Evolutionary conservation across 345 rosid species (phyloP).

Genomic region (Limnanthes douglasii): DNA sequence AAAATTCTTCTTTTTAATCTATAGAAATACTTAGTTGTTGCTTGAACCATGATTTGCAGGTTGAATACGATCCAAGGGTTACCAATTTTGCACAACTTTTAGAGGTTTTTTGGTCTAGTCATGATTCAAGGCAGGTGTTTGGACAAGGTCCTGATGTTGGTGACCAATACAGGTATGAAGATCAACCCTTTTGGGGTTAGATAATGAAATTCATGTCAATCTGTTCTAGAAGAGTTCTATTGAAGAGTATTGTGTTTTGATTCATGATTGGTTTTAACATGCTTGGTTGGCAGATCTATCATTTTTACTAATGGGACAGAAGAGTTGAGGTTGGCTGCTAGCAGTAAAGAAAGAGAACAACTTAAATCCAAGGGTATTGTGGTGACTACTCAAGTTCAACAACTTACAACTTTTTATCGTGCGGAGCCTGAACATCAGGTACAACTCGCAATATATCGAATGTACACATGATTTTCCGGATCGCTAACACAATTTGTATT

Average conservation of each 20-base stretch:
- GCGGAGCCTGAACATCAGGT: conserved; percentile 99
- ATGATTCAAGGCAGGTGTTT: conserved; percentile 83
- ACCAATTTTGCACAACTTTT: conserved; percentile 52
- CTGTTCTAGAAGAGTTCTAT: neutral
- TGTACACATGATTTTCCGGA: too few species aligned
- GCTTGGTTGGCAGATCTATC: conserved; percentile 36
- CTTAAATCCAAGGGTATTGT: conserved; percentile 48
- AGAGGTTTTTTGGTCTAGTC: conserved; percentile 87
- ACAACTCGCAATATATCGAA: too few species aligned
- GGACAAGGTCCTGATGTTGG: conserved; percentile 99
- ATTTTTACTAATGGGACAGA: conserved; percentile 78
- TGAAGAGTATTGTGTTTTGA: neutral
- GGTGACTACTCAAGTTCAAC: conserved; percentile 79
- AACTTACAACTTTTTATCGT: conserved; percentile 41
- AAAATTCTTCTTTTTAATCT: too few species aligned
- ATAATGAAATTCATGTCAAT: too few species aligned
- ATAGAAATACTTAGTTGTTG: too few species aligned
- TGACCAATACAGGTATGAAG: conserved; percentile 60
- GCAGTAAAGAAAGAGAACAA: conserved; percentile 81
- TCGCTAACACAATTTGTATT: too few species aligned
- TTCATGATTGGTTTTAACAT: neutral
- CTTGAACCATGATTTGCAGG: conserved; percentile 22
- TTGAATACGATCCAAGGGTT: conserved; percentile 68
- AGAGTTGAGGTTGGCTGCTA: conserved; percentile 57
- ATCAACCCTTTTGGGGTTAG: too few species aligned